phyloP scores from a whole-genome alignment of 2,329 filamentous ascomycete genomes.

The Chaetomium globosum region DNA sequence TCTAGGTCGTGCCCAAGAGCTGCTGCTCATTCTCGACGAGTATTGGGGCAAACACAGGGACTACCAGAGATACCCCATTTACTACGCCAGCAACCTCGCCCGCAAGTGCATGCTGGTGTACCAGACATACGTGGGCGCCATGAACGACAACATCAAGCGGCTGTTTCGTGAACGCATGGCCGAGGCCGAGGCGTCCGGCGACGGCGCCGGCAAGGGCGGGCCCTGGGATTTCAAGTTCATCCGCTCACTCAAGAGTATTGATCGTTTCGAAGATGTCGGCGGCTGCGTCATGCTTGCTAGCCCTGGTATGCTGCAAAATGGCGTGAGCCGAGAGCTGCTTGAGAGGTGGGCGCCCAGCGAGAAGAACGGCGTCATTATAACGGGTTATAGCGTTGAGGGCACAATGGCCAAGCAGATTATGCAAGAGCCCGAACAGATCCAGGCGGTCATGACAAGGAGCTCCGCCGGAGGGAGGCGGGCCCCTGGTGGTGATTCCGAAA shows the following conservation, averaged over 20 bases:
- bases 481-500: conserved; percentile 72
- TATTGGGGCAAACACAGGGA: conserved; percentile 92
- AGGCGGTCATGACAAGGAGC: conserved; percentile 83
- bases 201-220: conserved; percentile 73
- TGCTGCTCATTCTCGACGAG: conserved; percentile 92
- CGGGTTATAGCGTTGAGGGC: conserved; percentile 96
- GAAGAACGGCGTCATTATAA: conserved; percentile 98
- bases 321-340: conserved; percentile 86
- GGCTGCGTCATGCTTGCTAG: conserved; percentile 96
- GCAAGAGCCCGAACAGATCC: conserved; percentile 92
- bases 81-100: conserved; percentile 94
- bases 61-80: conserved; percentile 88
- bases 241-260: conserved; percentile 85
- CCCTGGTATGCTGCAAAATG: conserved; percentile 97
- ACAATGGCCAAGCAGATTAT: conserved; percentile 97
- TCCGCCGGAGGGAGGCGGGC: conserved; percentile 65
- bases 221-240: conserved; percentile 98
- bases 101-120: conserved; percentile 98
- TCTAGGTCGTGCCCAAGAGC: conserved; percentile 87
- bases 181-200: conserved; percentile 79
- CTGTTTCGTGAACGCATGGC: conserved; percentile 93
- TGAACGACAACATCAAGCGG: conserved; percentile 99
- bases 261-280: conserved; percentile 94
- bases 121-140: conserved; percentile 95
- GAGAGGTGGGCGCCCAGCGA: conserved; percentile 96